These are phyloP conservation scores for Colletotrichum ledebouriae DNA, from an alignment of 2,329 filamentous ascomycete genomes.

Conservation along the genomic window DNA sequence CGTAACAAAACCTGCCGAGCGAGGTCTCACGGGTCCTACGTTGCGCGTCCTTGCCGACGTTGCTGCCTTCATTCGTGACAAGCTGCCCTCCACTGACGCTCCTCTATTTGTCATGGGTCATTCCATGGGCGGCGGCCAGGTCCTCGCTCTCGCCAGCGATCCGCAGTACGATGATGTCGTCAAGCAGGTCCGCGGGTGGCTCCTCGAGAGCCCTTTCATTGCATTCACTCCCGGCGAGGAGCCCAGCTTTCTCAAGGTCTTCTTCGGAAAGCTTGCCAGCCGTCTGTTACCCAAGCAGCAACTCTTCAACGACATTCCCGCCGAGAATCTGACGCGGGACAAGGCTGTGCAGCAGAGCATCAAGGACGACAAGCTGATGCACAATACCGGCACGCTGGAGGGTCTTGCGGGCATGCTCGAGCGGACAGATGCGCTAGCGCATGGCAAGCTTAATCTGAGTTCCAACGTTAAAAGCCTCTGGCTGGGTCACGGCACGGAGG, in stretches of 20 bases:
- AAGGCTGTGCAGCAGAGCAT: conserved; percentile 71
- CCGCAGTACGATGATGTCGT: conserved; percentile 67
- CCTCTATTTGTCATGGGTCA: conserved; percentile 91
- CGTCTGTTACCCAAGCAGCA: conserved; percentile 77
- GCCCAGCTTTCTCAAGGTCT: conserved; percentile 74
- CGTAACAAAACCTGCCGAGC: conserved; percentile 71
- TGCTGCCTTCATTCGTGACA: conserved; percentile 76
- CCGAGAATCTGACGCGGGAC: conserved; percentile 76
- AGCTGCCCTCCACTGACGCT: conserved; percentile 61
- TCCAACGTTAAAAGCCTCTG: conserved; percentile 73
- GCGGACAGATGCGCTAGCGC: conserved; percentile 72
- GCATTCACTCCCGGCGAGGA: conserved; percentile 75
- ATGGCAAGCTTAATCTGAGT: conserved; percentile 66
- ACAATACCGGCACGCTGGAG: conserved; percentile 89
- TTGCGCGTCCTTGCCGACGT: conserved; percentile 81
- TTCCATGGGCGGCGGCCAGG: conserved; percentile 89
- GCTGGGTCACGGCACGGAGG: conserved; percentile 82
- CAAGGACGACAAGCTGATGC: conserved; percentile 77
- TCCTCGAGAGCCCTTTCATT: conserved; percentile 85
- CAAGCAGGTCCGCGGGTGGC: conserved; percentile 75
- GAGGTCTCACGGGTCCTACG: conserved; percentile 82
- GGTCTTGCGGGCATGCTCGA: conserved; percentile 84
- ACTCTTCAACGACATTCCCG: conserved; percentile 74
- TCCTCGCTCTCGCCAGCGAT: conserved; percentile 71
- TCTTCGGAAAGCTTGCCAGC: conserved; percentile 75